Percentiles rank a stretch among this genome's conserved stretches.
phyloP scores from a whole-genome alignment of 371 early-diverging fungal genomes.

The Parasitella parasitica region DNA sequence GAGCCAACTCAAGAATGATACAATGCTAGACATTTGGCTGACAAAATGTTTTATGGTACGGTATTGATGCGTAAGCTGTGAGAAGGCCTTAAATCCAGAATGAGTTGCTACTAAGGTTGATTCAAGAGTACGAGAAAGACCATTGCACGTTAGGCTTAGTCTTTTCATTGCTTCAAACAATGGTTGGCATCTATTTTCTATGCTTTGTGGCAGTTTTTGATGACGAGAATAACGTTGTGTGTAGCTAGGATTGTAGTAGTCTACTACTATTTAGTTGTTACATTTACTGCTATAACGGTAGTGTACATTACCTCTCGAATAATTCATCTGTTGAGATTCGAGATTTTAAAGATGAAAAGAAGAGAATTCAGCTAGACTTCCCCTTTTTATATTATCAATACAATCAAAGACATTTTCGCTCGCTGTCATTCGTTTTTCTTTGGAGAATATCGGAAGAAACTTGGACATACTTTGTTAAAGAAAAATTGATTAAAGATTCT shows the following conservation, averaged over 20 bases:
- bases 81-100: constrained; percentile 87
- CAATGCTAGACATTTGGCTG: constrained; percentile 67
- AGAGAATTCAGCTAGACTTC: neutral
- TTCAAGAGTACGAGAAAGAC: constrained; percentile 88
- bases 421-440: neutral
- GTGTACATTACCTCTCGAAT: neutral
- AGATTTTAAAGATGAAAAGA: neutral
- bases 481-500: neutral
- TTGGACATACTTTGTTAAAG: neutral
- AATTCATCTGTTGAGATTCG: neutral
- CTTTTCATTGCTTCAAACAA: constrained; percentile 82
- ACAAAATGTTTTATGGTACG: constrained; percentile 70
- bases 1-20: constrained; percentile 58
- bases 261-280: neutral
- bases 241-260: neutral
- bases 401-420: neutral
- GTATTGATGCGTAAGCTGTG: constrained; percentile 88
- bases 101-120: constrained; percentile 90
- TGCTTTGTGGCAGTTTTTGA: neutral
- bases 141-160: constrained; percentile 84
- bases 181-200: constrained; percentile 12
- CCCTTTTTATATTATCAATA: neutral
- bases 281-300: neutral
- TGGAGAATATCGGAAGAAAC: neutral
- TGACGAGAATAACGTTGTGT: neutral